A percentile compares a stretch with the other conserved stretches of the same genome.
phyloP scores from a whole-genome alignment of 1,284 basidiomycete species.

The Cryptococcus neoformans region DNA sequence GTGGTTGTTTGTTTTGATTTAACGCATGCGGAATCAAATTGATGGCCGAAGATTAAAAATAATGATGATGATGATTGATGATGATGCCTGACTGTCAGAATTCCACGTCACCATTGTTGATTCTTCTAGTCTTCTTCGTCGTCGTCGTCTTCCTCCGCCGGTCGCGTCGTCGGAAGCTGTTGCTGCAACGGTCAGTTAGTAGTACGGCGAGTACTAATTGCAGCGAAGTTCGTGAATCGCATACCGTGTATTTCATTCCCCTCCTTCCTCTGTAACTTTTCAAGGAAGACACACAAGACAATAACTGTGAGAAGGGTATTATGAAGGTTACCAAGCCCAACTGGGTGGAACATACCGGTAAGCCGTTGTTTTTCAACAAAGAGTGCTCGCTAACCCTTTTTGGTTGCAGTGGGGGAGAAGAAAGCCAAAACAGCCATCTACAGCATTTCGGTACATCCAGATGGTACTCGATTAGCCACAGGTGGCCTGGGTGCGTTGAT shows the following conservation, averaged over 20 bases:
- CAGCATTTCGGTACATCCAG: constrained; percentile 55
- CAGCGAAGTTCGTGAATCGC: too few species aligned
- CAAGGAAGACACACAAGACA: not conserved
- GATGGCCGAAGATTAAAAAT: not conserved
- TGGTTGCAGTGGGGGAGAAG: constrained; percentile 4
- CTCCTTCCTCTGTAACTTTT: too few species aligned
- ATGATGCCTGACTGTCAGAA: too few species aligned
- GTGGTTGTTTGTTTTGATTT: constrained; percentile 1
- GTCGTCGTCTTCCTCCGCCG: too few species aligned
- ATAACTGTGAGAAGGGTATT: not conserved
- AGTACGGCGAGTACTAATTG: too few species aligned
- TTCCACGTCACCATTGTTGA: too few species aligned
- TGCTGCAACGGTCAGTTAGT: too few species aligned
- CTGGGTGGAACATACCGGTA: constrained; percentile 48
- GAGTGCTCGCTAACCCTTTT: not conserved
- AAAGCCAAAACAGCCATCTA: constrained; percentile 12
- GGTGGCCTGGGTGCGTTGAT: constrained; percentile 65
- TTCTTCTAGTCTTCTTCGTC: too few species aligned
- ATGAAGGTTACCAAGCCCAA: constrained; percentile 50
- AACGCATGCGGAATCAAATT: not conserved
- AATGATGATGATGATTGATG: too few species aligned
- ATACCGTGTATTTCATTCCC: too few species aligned
- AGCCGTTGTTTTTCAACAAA: not conserved
- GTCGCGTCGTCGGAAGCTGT: too few species aligned
- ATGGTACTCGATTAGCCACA: constrained; percentile 92